These are phyloP conservation scores for Trichoderma aggressivum DNA, from an alignment of 2,329 filamentous ascomycete species.

Conservation along the genomic window DNA sequence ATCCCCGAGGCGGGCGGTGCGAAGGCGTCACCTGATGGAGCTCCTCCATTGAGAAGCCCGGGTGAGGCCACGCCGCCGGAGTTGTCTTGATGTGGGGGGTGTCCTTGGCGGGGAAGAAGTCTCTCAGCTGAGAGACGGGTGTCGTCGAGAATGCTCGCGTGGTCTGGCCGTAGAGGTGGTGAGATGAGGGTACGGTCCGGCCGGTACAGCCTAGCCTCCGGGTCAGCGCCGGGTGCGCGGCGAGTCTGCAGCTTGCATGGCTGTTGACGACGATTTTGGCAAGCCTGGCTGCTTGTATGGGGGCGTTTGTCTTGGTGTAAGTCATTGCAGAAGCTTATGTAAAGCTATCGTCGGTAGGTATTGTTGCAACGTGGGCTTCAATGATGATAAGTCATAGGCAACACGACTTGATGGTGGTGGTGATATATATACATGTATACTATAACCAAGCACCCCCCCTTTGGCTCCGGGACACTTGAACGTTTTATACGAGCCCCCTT, in stretches of 20 bases:
- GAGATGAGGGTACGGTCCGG: conserved; percentile 13
- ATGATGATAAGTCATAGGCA: neutral
- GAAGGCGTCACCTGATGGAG: conserved; percentile 72
- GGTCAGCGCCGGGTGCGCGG: conserved; percentile 3
- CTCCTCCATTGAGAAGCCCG: conserved; percentile 72
- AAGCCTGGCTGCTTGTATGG: conserved; percentile 28
- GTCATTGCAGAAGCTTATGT: neutral
- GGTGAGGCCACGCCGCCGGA: conserved; percentile 66
- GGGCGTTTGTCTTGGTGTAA: conserved; percentile 10
- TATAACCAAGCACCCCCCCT: neutral
- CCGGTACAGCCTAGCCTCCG: conserved; percentile 21
- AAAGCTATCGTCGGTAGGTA: neutral
- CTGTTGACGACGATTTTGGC: conserved; percentile 14
- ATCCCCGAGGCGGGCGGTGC: conserved; percentile 69
- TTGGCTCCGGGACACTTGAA: neutral
- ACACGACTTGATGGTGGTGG: neutral
- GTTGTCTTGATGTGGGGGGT: conserved; percentile 61
- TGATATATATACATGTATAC: neutral
- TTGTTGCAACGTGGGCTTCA: neutral
- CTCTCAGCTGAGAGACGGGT: conserved; percentile 43
- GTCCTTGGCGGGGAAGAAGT: conserved; percentile 61
- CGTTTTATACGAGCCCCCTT: neutral
- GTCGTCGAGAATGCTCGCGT: conserved; percentile 50
- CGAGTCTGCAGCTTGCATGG: conserved; percentile 13
- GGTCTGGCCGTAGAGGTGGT: conserved; percentile 10